These are phyloP conservation scores for Pholiota microspora DNA, from an alignment of 768 basidiomycete genomes.

Conservation along the genomic window DNA sequence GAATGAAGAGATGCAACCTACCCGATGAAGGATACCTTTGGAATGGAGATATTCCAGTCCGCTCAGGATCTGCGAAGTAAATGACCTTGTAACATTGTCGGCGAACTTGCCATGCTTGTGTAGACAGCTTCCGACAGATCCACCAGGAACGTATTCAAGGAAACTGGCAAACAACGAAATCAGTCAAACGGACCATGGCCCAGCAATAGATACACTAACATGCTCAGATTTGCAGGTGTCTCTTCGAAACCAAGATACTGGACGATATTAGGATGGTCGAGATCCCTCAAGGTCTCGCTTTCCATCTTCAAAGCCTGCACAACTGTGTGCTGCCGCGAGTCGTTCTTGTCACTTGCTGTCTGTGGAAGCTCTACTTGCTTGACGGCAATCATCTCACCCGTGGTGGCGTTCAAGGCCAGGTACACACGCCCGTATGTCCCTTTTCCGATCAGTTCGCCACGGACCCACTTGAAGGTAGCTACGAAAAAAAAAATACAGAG, in stretches of 20 bases:
- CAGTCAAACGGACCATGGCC: not conserved
- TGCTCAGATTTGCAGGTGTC: slow-evolving; percentile 84
- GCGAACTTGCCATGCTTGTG: slow-evolving; percentile 92
- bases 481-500: slow-evolving; percentile 21
- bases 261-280: slow-evolving; percentile 97
- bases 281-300: slow-evolving; percentile 93
- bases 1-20: slow-evolving; percentile 31
- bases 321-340: slow-evolving; percentile 78
- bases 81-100: slow-evolving; percentile 89
- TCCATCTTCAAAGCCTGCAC: slow-evolving; percentile 93
- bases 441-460: slow-evolving; percentile 95
- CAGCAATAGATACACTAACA: slow-evolving; percentile 52
- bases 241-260: slow-evolving; percentile 96
- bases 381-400: slow-evolving; percentile 98
- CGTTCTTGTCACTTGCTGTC: slow-evolving; percentile 88
- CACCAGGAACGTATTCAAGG: slow-evolving; percentile 98
- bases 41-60: slow-evolving; percentile 94
- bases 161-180: slow-evolving; percentile 55
- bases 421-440: slow-evolving; percentile 98
- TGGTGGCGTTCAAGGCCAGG: slow-evolving; percentile 92
- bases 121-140: slow-evolving; percentile 88
- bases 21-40: slow-evolving; percentile 89
- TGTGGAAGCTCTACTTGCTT: slow-evolving; percentile 97
- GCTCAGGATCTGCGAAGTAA: slow-evolving; percentile 86
- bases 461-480: slow-evolving; percentile 98